Conservation (phyloP, 805 yeast genomes). For the Suhomyces sp. region DNA sequence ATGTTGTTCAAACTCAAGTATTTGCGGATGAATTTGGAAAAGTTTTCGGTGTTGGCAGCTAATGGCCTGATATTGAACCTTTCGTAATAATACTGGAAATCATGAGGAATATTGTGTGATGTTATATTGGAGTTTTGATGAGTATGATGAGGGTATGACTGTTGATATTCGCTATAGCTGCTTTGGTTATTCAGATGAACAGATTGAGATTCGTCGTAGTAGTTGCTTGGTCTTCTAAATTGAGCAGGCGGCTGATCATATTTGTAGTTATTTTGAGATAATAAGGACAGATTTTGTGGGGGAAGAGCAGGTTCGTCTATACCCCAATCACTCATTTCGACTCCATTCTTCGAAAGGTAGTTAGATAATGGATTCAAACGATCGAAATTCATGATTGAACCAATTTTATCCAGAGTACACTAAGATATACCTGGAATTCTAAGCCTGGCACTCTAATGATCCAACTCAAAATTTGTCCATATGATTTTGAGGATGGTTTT, state of each 20-base stretch:
- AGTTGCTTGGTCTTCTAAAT: constrained; percentile 1
- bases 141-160: neutral
- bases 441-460: neutral
- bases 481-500: neutral
- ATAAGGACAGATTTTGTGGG: constrained; percentile 5
- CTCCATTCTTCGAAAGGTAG: constrained; percentile 14
- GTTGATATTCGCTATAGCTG: neutral
- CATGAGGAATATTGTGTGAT: neutral
- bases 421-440: neutral
- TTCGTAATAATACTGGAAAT: constrained; percentile 12
- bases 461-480: neutral
- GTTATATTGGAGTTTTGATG: neutral
- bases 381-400: constrained; percentile 24
- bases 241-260: neutral
- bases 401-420: neutral
- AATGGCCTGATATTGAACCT: constrained; percentile 9
- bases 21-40: constrained; percentile 19
- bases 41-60: constrained; percentile 16
- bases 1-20: constrained; percentile 23
- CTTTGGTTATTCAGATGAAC: neutral
- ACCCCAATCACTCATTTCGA: constrained; percentile 35
- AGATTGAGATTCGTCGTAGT: neutral
- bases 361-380: constrained; percentile 24
- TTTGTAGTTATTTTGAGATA: neutral
- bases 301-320: constrained; percentile 24